Conservation (phyloP, 345 rosid genomes). For the Mangifera indica region DNA sequence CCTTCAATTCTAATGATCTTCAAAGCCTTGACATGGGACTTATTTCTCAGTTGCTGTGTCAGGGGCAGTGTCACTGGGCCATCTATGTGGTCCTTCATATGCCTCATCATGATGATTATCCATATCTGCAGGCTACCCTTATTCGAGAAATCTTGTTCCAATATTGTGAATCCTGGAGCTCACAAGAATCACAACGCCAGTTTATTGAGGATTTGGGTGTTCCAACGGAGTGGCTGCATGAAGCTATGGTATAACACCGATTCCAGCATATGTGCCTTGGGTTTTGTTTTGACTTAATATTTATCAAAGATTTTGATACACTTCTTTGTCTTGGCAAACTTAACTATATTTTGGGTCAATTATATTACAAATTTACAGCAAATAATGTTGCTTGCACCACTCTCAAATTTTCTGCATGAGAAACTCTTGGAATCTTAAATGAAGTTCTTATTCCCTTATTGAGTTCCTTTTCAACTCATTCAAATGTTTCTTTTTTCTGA, state of each 20-base stretch:
- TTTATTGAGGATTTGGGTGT: slow-evolving; percentile 75
- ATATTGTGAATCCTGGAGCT: slow-evolving; percentile 87
- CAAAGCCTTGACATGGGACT: slow-evolving; percentile 91
- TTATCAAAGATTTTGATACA: slow-evolving; percentile 11
- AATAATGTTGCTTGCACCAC: not conserved
- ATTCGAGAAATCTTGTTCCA: slow-evolving; percentile 88
- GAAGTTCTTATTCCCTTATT: not conserved
- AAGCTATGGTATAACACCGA: slow-evolving; percentile 70
- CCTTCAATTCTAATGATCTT: slow-evolving; percentile 76
- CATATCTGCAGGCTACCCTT: slow-evolving; percentile 64
- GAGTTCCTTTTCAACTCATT: slow-evolving; percentile 15
- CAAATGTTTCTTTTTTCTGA: slow-evolving; percentile 16
- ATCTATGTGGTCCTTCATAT: slow-evolving; percentile 90
- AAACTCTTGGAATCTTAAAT: not conserved
- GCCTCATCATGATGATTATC: slow-evolving; percentile 67
- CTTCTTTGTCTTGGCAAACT: not conserved
- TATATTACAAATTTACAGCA: not conserved
- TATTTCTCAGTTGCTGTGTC: slow-evolving; percentile 77
- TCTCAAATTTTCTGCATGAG: slow-evolving; percentile 2
- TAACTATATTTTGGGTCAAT: slow-evolving; percentile 4
- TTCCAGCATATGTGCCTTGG: slow-evolving; percentile 7
- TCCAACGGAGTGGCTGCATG: slow-evolving; percentile 87
- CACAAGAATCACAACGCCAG: slow-evolving; percentile 63
- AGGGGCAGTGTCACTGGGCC: slow-evolving; percentile 92
- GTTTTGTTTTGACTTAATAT: slow-evolving; percentile 18